Base-by-base conservation (phyloP, 495 filamentous ascomycete species). In the Cryomyces minteri region DNA sequence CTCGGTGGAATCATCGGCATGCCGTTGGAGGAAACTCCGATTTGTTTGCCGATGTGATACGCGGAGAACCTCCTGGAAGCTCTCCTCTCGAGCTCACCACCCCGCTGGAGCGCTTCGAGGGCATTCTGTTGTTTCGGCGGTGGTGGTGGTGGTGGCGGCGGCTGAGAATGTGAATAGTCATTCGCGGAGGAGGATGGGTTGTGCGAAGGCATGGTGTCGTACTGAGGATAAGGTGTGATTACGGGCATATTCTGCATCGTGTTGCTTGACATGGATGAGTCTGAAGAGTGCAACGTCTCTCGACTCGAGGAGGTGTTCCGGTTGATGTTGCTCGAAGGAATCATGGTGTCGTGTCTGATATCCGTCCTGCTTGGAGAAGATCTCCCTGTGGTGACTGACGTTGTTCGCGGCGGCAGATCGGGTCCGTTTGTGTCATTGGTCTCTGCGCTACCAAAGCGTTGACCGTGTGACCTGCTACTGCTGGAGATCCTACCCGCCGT, bases 21-120 rank as follows among this genome's bases (percentile, higher is more conserved):
- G 12, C 82, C 86, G 58, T 79, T 83, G 10, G 82, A 69, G 32
- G 80, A 79, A 28, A 77, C 72, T 2, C 88, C 90, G 4, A 95
- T 70, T 48, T 93, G 85, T 53, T 93, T 95, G 25, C 84, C 83
- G 40, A 96, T 88, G 53, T 96, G 92, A 62, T 96, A 98, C 37
- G 81, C 79, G 31, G 88, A 95, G 57, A 95, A 96, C 52, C 90
- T 68, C 53, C 88, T 71, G 4, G 92, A 96, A 6, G 90, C 92
- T 52, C 90, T 74, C 51, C 90, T 73, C 55, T 96, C 88, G n/a
- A 96, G 66, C 47, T 94, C 85, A 5, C 87, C 85, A 44, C 87
- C 86, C 58, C 84, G 70, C 58, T 96, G 92, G 49, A 98, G 61
- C 39, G 87, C 87, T 36, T 83, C 85, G 42, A 98, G 67, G 6